Base-by-base conservation (phyloP, 176 grass and related monocot species). In the Olyra latifolia region DNA sequence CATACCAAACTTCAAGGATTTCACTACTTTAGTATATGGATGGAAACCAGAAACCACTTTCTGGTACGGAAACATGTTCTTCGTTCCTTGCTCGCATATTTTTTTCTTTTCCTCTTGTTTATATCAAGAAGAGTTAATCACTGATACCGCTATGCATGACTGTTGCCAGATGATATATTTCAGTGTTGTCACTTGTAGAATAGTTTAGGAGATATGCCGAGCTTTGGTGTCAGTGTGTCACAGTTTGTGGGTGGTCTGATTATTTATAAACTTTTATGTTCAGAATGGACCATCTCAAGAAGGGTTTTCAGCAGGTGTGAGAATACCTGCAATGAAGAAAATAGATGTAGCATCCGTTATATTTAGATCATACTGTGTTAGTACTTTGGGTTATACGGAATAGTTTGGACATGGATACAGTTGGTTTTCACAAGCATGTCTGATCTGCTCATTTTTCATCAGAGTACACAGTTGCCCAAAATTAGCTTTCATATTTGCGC, bases 111-210 rank as follows among this genome's bases (percentile, higher is more conserved):
- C 39, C 15, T 27, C 58, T 35, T 59, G 15, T 66, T 32, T 20
- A 6, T 46, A 12, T 35, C 54, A 49, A 47, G 20, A 30, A 68
- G 41, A 41, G 49, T 10, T 75, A 58, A 12, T 81, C 29, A 20
- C 43, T 69, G 22, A 70, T 70, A 15, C 14, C 24, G 29, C 10
- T 38, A 81, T 60, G 84, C 16, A 75, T 66, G 41, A 28, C 38
- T 75, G 17, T 42, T 46, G 3, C 30, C 59, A 55, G 11, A 20
- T 14, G 16, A 40, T 59, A 40, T 11, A 48, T 23, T 44, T 53
- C 25, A 52, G 12, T 25, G 47, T 61, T 61, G 1, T 75, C 10
- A 0, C 29, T 70, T 61, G 1, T 75, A 1, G 29, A 25, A 73
- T 74, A 58, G 24, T 58, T 2, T 38, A 44, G 39, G 40, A 69